Percentiles rank a stretch among this genome's conserved stretches.
Evolutionary conservation across 176 grass and related monocot species (phyloP).

Genomic region (Avena insularis): DNA sequence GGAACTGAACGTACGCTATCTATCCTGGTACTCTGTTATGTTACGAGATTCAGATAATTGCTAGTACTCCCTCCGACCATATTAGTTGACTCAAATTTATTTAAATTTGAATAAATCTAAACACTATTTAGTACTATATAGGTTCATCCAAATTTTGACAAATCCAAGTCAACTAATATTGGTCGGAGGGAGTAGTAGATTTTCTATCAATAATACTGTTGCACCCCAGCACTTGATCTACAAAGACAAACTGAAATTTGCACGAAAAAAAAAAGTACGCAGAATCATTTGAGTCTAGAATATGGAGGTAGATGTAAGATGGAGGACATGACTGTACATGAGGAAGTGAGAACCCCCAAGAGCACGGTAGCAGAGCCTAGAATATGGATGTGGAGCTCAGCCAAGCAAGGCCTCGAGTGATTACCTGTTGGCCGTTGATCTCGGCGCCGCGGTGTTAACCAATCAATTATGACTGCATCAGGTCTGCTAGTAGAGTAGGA

Average conservation of each 20-base stretch:
- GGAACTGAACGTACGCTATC: not conserved
- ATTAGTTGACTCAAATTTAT: too few species aligned
- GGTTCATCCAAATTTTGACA: too few species aligned
- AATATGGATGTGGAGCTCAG: not conserved
- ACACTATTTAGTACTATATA: too few species aligned
- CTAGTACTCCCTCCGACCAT: too few species aligned
- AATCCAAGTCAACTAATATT: too few species aligned
- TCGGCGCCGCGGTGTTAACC: too few species aligned
- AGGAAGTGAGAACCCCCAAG: not conserved
- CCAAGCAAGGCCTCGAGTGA: not conserved
- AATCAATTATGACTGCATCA: too few species aligned
- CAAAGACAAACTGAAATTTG: not conserved
- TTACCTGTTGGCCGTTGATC: not conserved
- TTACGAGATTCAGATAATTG: not conserved
- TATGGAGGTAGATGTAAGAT: not conserved
- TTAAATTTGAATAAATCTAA: too few species aligned
- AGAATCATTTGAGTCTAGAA: not conserved
- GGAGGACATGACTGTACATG: not conserved
- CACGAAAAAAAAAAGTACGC: not conserved
- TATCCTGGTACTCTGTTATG: not conserved
- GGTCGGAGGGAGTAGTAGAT: too few species aligned
- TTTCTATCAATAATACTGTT: not conserved
- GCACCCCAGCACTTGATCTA: not conserved
- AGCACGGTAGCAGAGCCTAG: not conserved
- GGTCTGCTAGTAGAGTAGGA: too few species aligned